Conservation (phyloP, 805 yeast genomes). For the Cyberlindnera mycetangii region DNA sequence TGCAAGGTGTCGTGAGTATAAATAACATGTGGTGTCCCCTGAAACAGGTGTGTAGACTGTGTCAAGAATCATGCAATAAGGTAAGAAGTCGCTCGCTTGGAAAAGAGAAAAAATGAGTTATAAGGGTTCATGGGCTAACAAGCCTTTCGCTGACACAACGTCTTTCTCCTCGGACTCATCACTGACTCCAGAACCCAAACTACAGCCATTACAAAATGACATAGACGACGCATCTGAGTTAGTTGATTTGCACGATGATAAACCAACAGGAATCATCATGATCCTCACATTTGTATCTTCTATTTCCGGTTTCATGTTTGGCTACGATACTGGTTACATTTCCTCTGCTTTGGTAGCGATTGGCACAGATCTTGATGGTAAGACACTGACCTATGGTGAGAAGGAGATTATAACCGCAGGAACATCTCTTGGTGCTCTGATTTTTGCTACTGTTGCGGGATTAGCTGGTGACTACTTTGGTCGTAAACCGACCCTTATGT, state of each 20-base stretch:
- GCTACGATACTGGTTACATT: slow-evolving; percentile 96
- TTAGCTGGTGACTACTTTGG: slow-evolving; percentile 79
- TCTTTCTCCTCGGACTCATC: no score
- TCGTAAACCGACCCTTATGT: slow-evolving; percentile 77
- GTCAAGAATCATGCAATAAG: no score
- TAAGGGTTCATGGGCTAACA: no score
- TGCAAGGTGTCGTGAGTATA: no score
- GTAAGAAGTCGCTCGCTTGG: no score
- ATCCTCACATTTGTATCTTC: slow-evolving; percentile 74
- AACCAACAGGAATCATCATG: slow-evolving; percentile 62
- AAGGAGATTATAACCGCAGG: slow-evolving; percentile 92
- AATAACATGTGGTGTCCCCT: no score
- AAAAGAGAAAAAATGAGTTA: no score
- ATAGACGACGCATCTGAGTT: slow-evolving; percentile 43
- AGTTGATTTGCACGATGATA: slow-evolving; percentile 45
- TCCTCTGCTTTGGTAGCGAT: slow-evolving; percentile 89
- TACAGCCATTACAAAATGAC: slow-evolving; percentile 41
- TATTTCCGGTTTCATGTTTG: slow-evolving; percentile 94
- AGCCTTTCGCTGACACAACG: no score
- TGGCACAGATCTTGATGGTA: slow-evolving; percentile 62
- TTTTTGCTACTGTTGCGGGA: slow-evolving; percentile 80
- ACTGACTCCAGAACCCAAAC: no score
- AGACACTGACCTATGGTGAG: slow-evolving; percentile 64
- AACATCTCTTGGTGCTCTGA: slow-evolving; percentile 88
- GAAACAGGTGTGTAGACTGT: no score